Evolutionary conservation across 1,139 yeast species (phyloP), one percentile per base, ranked within the genome.

Genomic region (Blastobotrys serpentis): DNA sequence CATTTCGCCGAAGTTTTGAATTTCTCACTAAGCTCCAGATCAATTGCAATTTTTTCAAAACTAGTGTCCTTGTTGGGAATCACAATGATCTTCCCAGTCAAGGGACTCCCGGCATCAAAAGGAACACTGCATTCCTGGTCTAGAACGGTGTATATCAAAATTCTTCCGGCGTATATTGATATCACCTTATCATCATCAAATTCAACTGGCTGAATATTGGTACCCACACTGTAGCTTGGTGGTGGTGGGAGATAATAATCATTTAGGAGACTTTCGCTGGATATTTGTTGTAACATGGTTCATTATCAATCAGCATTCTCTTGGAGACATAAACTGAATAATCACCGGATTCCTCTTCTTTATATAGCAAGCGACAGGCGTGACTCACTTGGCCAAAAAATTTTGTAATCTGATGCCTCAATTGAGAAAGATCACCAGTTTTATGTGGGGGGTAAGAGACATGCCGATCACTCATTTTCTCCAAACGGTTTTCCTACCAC

Each of bases 11-110:
- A 11, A 11, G 25, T 7, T n/a, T 33, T 33, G 37, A 33, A 33
- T 14, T 11, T 10, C 25, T 42, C 45, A 21, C 4, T 21, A 13
- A 42, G 25, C 11, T 42, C 36, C 21, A 42, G 40, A 11, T 33
- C 45, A 18, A 42, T 32, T 3, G 32, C 22, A 6, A 42, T 11
- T 11, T 19, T 33, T 13, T 33, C 45, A 33, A 52, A 45, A 14
- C 26, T 32, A 34, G 52, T 41, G 38, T 53, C 53, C 11, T 29
- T 42, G 11, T 46, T 48, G 6, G 58, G 58, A 5, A 50, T 39
- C 7, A 53, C 45, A 18, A 37, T n/a, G 5, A 55, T 49, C 19
- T 43, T 43, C 8, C 58, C 58, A n/a, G 29, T 33, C 3, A 42
- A 8, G 7, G 32, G 23, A 13, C 22, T 37, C 4, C 45, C 45